Base-by-base conservation (phyloP, 176 grass and related monocot species). In the Ensete ventricosum region DNA sequence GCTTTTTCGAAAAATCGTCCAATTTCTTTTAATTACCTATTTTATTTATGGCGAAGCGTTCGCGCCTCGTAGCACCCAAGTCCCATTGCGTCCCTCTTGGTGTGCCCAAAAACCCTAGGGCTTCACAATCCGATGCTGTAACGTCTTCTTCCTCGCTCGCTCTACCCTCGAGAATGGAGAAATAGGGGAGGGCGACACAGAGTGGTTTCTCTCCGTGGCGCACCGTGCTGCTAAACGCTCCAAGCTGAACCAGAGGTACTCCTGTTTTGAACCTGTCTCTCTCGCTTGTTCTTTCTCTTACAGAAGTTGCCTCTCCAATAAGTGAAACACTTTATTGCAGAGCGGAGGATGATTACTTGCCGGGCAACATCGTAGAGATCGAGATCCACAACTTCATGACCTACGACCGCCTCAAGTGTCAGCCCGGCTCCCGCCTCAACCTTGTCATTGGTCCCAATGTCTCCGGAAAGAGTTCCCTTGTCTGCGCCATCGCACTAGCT, bases 371-470 rank as follows among this genome's bases (percentile, higher is more conserved):
- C 77, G 76, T 91, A 8, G 90, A 99, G 76, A 91, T 99, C 59
- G 95, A 99, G 83, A 87, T 91, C 34, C 66, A 81, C 77, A 99
- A 89, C 64, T 91, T 99, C 78, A 94, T 99, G 95, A 99, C 95
- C 49, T 94, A 94, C 69, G 90, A 91, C 60, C 88, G 67, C 72
- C 82, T 97, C 57, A 72, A 71, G 14, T 98, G 94, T 86, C 72
- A 84, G 71, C 90, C 90, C 10, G 90, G 86, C 17, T 76, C 94
- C 21, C 88, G 90, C 76, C 95, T 99, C 64, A 94, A 94, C 79
- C 82, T 99, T 62, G 95, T 99, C 34, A 84, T 94, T 57, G 90
- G 88, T 0, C 88, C 88, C 78, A 99, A 99, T 52, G 95, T 90
- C 50, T 99, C 90, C 53, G 90, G 90, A 14, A 99, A 99, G 88